phyloP scores from a whole-genome alignment of 1,284 basidiomycete genomes.

The Ustilago sp. region DNA sequence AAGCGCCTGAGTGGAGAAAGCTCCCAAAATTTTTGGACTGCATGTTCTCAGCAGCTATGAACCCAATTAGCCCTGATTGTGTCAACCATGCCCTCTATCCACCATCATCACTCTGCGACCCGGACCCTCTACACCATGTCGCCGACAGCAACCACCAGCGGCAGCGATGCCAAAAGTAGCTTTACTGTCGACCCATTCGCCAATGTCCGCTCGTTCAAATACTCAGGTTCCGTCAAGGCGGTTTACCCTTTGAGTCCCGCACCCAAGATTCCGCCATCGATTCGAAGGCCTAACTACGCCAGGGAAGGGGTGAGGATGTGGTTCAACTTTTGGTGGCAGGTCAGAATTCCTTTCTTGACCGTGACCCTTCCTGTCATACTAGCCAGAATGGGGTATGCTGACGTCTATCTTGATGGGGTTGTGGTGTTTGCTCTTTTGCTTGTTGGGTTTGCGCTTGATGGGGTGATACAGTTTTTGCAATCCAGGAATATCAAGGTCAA shows the following conservation, averaged over 20 bases:
- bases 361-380: conserved; percentile 25
- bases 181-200: conserved; percentile 63
- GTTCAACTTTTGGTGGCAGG: conserved; percentile 56
- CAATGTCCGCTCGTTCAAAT: conserved; percentile 54
- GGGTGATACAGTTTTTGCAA: conserved; percentile 56
- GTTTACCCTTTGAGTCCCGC: conserved; percentile 65
- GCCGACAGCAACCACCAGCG: conserved; percentile 24
- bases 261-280: conserved; percentile 61
- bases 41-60: background rate
- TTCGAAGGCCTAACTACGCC: conserved; percentile 67
- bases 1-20: conserved; percentile 13
- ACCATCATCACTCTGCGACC: conserved; percentile 9
- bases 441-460: conserved; percentile 36
- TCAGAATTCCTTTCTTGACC: conserved; percentile 52
- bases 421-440: conserved; percentile 34
- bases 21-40: conserved; percentile 7
- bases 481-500: conserved; percentile 66
- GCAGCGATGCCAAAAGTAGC: background rate
- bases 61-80: background rate
- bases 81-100: background rate
- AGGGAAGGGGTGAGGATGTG: conserved; percentile 65
- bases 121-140: conserved; percentile 19
- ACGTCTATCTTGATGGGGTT: conserved; percentile 20
- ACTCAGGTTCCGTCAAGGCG: conserved; percentile 61
- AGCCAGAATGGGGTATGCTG: conserved; percentile 16